Evolutionary conservation across 306 rosid species (phyloP), one percentile per base, ranked within the genome.

Genomic region (Morella rubra): DNA sequence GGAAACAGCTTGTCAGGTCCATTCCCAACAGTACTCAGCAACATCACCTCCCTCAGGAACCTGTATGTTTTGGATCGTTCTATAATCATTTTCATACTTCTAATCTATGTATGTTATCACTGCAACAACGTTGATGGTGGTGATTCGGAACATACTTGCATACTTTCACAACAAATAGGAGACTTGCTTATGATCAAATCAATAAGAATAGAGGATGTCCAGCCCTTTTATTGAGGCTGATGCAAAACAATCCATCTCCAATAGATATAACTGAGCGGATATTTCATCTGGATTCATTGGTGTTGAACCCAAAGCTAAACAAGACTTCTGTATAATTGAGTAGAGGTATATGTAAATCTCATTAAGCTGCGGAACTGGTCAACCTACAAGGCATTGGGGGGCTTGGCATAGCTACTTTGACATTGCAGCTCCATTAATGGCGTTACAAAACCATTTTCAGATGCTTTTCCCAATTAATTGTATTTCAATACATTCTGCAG

Each of bases 1-100:
- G 98, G 98, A 78, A 92, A 89, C 90, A 86, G 66, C 75, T 84
- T 94, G 83, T 92, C 98, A 47, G 98, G 97, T 44, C 93, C 93
- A 69, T 94, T 94, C 78, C 98, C 98, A 13, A 86, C 81, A 81
- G 98, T 81, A 56, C 92, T 94, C 50, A 85, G 97, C 73, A 86
- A 76, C 20, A 90, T 94, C 60, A 89, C 90, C 83, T 92, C 96
- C 76, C 91, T 94, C 85, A 87, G 20, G 85, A 94, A 91, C 81
- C 20, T 94, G 98, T 94, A 87, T 45, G 96, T 84, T 27, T 81
- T 40, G 69, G 20, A 60, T 19, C n/a, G 71, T 83, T 74, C 70
- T 58, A 8, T 71, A n/a, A 53, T 74, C 42, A 15, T 74, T 80
- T 72, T 71, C 75, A 54, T 44, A 15, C 72, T 49, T 50, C 22